Evolutionary conservation across 768 basidiomycete species (phyloP), one percentile per base, ranked within the genome.

Genomic region (Pleurotus tuber-regium): DNA sequence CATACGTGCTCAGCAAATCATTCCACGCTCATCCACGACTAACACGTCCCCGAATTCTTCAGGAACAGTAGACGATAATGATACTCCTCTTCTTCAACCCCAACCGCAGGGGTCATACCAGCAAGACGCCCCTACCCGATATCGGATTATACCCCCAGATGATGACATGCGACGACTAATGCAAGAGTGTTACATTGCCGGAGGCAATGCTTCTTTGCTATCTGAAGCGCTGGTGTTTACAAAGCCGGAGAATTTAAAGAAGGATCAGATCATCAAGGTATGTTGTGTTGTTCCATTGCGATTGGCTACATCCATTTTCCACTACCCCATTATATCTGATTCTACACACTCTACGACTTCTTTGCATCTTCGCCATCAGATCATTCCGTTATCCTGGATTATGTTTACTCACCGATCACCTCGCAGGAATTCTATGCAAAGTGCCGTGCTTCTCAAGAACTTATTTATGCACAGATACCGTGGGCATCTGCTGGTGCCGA

Each of bases 401-500:
- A 21, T n/a, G 36, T 14, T 28, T 51, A 35, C 21, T 24, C n/a
- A 48, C 35, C 52, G 38, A 55, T 12, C 2, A 49, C 14, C 14
- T 26, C 19, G 1, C 62, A 96, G 92, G 93, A 95, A 69, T 94
- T 93, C 61, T 81, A 89, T 59, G 60, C 66, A 12, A 89, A 90
- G 61, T 93, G 92, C 63, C 77, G 82, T 25, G 75, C 79, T 2
- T 92, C 90, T 2, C 90, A 92, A 66, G 92, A 93, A 54, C 77
- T 94, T 9, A 82, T 96, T 24, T 86, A 75, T 56, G 83, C 86
- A 10, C 93, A 95, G 66, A 92, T 97, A 59, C 84, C 88, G 6
- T 96, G 94, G 93, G 94, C 94, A 2, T 79, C 84, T 16, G 85
- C 91, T 1, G 80, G 85, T 11, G 92, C 92, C 1, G 86, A 88